These are phyloP conservation scores for Croton setiger DNA, from an alignment of 441 rosid genomes.

Conservation along the genomic window DNA sequence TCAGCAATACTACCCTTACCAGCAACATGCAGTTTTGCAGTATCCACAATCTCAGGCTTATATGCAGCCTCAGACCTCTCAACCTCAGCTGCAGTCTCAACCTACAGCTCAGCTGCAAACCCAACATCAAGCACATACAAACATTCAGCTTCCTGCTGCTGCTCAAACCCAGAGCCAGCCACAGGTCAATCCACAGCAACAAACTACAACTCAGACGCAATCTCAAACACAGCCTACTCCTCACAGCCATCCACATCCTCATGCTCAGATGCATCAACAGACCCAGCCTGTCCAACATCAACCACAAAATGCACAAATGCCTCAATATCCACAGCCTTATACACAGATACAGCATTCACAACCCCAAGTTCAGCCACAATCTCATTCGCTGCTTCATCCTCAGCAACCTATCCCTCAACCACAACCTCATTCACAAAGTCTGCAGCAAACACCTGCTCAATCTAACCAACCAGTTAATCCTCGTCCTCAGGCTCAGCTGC, in stretches of 20 bases:
- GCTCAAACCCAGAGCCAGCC: constrained; percentile 44
- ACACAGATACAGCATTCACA: constrained; percentile 31
- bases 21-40: constrained; percentile 43
- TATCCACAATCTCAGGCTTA: constrained; percentile 44
- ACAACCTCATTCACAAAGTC: constrained; percentile 33
- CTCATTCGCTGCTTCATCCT: constrained; percentile 30
- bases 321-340: constrained; percentile 51
- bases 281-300: constrained; percentile 25
- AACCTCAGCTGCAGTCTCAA: constrained; percentile 25
- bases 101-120: constrained; percentile 22
- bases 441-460: constrained; percentile 33
- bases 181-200: constrained; percentile 42
- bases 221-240: constrained; percentile 30
- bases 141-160: constrained; percentile 33
- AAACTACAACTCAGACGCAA: constrained; percentile 29
- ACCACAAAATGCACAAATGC: constrained; percentile 29
- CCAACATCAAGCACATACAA: constrained; percentile 35
- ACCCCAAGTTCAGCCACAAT: constrained; percentile 29
- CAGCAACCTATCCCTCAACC: constrained; percentile 34
- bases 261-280: constrained; percentile 37
- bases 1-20: constrained; percentile 60
- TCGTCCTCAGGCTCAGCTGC: constrained; percentile 36
- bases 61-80: constrained; percentile 23
- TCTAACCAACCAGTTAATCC: constrained; percentile 36
- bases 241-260: constrained; percentile 36